phyloP scores from a whole-genome alignment of 73 alveolate species.

The Urostyla sp. region DNA sequence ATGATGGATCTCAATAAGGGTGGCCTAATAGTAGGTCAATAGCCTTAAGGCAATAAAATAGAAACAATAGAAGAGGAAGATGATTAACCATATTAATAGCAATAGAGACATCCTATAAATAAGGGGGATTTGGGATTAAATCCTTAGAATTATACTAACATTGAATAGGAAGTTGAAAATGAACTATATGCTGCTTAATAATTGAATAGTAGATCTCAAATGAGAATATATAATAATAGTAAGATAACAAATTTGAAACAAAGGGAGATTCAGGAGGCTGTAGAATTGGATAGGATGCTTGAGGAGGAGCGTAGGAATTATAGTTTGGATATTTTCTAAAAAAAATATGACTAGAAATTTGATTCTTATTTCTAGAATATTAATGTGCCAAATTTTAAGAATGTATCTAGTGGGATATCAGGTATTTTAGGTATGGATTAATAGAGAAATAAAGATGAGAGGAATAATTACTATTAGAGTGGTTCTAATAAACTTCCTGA shows the following conservation, averaged over 20 bases:
- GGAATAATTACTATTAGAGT: slow-evolving; percentile 10
- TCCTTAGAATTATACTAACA: neutral
- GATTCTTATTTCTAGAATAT: slow-evolving; percentile 10
- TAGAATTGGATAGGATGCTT: slow-evolving; percentile 29
- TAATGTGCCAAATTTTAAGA: slow-evolving; percentile 1
- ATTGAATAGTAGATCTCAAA: slow-evolving; percentile 17
- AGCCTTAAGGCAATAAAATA: too few relatives aligned
- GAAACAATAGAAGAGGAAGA: too few relatives aligned
- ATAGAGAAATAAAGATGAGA: neutral
- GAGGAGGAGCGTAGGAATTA: slow-evolving; percentile 36
- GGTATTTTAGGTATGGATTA: slow-evolving; percentile 17
- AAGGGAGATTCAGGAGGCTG: slow-evolving; percentile 42
- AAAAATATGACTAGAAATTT: slow-evolving; percentile 28
- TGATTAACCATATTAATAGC: too few relatives aligned
- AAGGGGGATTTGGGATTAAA: neutral
- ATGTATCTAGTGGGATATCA: slow-evolving; percentile 1
- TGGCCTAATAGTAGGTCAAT: neutral
- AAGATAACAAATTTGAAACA: neutral
- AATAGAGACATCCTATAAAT: too few relatives aligned
- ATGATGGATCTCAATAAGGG: slow-evolving; percentile 46
- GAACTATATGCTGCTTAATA: slow-evolving; percentile 43
- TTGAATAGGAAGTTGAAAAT: slow-evolving; percentile 36
- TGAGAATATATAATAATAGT: neutral
- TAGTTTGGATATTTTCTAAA: slow-evolving; percentile 18
- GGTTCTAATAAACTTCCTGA: slow-evolving; percentile 22